Base-by-base conservation (phyloP, 345 rosid species). In the Lagerstroemia speciosa region DNA sequence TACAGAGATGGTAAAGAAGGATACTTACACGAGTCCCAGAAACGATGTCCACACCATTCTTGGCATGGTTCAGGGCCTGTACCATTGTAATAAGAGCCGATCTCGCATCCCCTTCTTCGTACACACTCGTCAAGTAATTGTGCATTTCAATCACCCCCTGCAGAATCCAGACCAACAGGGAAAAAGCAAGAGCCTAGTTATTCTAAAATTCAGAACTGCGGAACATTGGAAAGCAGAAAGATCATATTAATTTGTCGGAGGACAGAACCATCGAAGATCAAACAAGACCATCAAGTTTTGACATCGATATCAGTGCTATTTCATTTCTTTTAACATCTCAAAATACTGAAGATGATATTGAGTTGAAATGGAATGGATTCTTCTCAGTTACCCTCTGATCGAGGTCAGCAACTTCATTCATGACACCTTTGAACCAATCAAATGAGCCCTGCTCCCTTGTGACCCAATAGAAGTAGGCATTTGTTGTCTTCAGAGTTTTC, bases 361-460 rank as follows among this genome's bases (percentile, higher is more conserved):
- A 37, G 31, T 24, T 16, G 57, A 22, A 19, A 48, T 48, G 26
- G 38, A 50, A 52, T 20, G 17, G 63, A 71, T 1, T 8, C 27
- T 67, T 32, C 45, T 37, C 6, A 30, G 65, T 43, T 43, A 93
- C 97, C 33, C 77, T 79, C 53, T 68, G 79, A 57, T 93, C 96
- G 33, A 64, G 82, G 36, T 91, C 97, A n/a, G 95, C 97, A 43
- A 94, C 79, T 41, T 94, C 97, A 78, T 94, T 93, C 99, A 94
- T 91, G 65, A 94, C 97, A 68, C 98, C 99, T 74, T 91, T 94
- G 67, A 94, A 94, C 99, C 99, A 94, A 67, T 94, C 99, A 65
- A 91, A 94, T 26, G 98, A 94, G 64, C 85, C 80, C 79, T 91
- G 98, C 75, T 94, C 99, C 76, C 96, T 86, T 27, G 98, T 94